phyloP scores from a whole-genome alignment of 106 monocot genomes.

The Triglochin maritima region DNA sequence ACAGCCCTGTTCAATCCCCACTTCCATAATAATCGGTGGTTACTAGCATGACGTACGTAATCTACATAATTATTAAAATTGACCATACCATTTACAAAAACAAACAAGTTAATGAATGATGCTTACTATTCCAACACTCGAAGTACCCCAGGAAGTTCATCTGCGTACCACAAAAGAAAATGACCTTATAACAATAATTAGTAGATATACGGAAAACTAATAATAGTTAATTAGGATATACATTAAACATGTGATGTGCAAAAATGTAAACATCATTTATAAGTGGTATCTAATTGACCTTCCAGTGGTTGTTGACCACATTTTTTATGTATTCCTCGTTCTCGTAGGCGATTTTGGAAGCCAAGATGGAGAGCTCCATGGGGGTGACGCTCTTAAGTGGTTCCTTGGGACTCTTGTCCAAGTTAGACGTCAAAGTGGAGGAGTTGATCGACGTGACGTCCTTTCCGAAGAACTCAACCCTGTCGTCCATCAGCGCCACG shows the following conservation, averaged over 20 bases:
- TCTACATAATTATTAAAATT: no score
- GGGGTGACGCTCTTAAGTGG: slow-evolving; percentile 23
- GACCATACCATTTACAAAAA: no score
- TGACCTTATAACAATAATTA: not conserved
- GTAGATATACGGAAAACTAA: not conserved
- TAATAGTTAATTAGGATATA: not conserved
- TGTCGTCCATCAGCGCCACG: no score
- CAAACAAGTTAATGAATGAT: not conserved
- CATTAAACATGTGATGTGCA: not conserved
- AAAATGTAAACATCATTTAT: not conserved
- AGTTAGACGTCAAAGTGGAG: no score
- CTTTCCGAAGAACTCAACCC: no score
- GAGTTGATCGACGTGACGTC: no score
- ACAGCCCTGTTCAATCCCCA: no score
- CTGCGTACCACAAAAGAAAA: slow-evolving; percentile 21
- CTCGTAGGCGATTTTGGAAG: slow-evolving; percentile 59
- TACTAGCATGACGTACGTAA: no score
- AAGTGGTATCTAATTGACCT: slow-evolving; percentile 11
- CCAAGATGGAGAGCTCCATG: slow-evolving; percentile 48
- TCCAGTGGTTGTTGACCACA: slow-evolving; percentile 32
- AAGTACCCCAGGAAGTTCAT: slow-evolving; percentile 68
- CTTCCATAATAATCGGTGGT: no score
- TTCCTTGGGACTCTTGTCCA: slow-evolving; percentile 27
- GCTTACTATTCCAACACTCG: slow-evolving; percentile 67
- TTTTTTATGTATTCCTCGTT: slow-evolving; percentile 25